Evolutionary conservation across 2,329 filamentous ascomycete genomes (phyloP).

Genomic region (Allantophomopsis cytisporea): DNA sequence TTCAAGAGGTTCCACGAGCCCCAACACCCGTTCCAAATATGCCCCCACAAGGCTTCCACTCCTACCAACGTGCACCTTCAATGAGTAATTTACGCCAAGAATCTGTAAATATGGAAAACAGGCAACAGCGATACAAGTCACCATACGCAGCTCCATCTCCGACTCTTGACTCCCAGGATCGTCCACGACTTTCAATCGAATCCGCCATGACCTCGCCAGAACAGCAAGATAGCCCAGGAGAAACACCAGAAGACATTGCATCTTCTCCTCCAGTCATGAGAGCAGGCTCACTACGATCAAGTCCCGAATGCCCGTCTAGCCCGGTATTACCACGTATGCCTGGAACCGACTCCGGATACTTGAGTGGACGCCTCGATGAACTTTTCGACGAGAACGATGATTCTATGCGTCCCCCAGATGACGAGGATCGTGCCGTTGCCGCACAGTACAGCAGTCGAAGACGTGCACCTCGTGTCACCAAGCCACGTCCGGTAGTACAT

Average conservation of each 20-base stretch:
- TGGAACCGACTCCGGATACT: conserved; percentile 63
- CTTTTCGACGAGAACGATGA: conserved; percentile 42
- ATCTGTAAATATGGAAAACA: conserved; percentile 37
- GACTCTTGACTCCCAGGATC: conserved; percentile 18
- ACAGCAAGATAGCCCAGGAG: conserved; percentile 32
- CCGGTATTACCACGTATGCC: conserved; percentile 43
- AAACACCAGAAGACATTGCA: conserved; percentile 70
- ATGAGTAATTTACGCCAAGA: conserved; percentile 44
- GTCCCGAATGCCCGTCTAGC: conserved; percentile 60
- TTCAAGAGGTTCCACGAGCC: conserved; percentile 62
- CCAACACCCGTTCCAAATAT: conserved; percentile 57
- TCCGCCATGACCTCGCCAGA: conserved; percentile 32
- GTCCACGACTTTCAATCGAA: conserved; percentile 22
- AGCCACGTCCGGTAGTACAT: conserved; percentile 4
- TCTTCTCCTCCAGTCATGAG: conserved; percentile 80
- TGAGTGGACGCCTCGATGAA: conserved; percentile 53
- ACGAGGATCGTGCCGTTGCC: conserved; percentile 20
- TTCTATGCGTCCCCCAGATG: conserved; percentile 18
- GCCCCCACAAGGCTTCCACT: conserved; percentile 21
- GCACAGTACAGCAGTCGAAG: conserved; percentile 15
- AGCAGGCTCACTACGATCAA: conserved; percentile 58
- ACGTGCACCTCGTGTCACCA: conserved; percentile 4
- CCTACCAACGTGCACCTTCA: conserved; percentile 10
- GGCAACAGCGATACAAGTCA: conserved; percentile 19
- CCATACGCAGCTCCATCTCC: conserved; percentile 23